Percentiles rank a stretch among this genome's conserved stretches.
These are phyloP conservation scores for Thielaviopsis ethacetica DNA, from an alignment of 2,329 filamentous ascomycete species.

Conservation along the genomic window DNA sequence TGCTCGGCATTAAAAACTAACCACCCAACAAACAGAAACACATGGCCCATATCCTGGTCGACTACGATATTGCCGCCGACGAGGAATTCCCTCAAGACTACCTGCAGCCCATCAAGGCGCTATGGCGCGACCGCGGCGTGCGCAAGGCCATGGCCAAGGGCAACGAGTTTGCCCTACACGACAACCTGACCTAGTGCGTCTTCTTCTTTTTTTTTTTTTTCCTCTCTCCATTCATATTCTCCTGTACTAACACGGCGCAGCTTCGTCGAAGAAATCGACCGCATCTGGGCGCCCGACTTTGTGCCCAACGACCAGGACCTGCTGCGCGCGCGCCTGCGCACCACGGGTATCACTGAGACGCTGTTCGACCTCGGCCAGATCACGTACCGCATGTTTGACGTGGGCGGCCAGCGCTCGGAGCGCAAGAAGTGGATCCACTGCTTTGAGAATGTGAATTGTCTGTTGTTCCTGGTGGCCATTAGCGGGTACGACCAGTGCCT, in stretches of 20 bases:
- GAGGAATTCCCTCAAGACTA: constrained; percentile 67
- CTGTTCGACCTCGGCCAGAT: constrained; percentile 82
- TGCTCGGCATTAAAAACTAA: too few species aligned
- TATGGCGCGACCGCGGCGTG: constrained; percentile 76
- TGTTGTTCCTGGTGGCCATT: constrained; percentile 87
- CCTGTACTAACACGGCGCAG: constrained; percentile 27
- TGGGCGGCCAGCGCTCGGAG: constrained; percentile 80
- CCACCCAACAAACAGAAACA: constrained; percentile 61
- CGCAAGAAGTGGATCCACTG: constrained; percentile 97
- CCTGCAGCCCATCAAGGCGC: constrained; percentile 60
- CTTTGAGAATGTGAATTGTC: constrained; percentile 83
- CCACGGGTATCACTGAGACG: constrained; percentile 91
- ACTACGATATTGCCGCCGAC: constrained; percentile 68
- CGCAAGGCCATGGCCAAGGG: constrained; percentile 80
- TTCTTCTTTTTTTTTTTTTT: constrained; percentile 12
- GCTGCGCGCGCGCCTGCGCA: constrained; percentile 73
- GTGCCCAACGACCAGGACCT: constrained; percentile 90
- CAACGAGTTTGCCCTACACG: constrained; percentile 91
- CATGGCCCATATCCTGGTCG: constrained; percentile 59
- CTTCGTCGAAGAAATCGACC: constrained; percentile 67
- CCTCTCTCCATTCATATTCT: not conserved
- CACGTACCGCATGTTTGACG: constrained; percentile 94
- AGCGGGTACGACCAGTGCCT: constrained; percentile 94
- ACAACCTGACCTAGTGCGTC: constrained; percentile 83
- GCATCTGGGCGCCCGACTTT: constrained; percentile 61